phyloP scores from a whole-genome alignment of 1,284 basidiomycete species.

The Puccinia sorghi region DNA sequence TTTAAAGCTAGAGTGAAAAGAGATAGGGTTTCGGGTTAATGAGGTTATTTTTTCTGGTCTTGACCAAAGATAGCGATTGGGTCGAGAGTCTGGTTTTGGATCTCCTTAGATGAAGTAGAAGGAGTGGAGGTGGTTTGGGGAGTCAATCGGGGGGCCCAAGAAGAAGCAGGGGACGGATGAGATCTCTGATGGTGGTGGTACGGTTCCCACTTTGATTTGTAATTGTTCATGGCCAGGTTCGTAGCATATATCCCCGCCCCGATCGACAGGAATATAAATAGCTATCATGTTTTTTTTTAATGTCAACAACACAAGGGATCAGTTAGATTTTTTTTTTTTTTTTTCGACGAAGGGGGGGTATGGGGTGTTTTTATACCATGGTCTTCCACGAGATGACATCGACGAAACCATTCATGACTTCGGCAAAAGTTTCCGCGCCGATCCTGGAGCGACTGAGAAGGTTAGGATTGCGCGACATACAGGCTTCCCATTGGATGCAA shows the following conservation, averaged over 20 bases:
- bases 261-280: conserved; percentile 32
- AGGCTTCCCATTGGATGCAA: conserved; percentile 55
- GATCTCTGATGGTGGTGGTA: not conserved
- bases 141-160: not conserved
- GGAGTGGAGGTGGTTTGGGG: not conserved
- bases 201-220: conserved; percentile 42
- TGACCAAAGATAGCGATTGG: not conserved
- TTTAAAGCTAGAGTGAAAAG: no score
- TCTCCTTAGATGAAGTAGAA: not conserved
- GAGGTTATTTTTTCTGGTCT: not conserved
- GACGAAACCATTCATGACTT: conserved; percentile 58
- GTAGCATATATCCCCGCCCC: conserved; percentile 31
- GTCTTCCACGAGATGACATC: conserved; percentile 59
- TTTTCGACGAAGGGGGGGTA: not conserved
- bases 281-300: not conserved
- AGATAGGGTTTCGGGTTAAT: no score
- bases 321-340: not conserved
- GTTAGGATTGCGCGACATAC: conserved; percentile 56
- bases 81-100: not conserved
- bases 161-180: not conserved
- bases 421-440: conserved; percentile 58
- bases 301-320: not conserved
- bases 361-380: conserved; percentile 51
- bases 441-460: conserved; percentile 57
- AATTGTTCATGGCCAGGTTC: conserved; percentile 41